Conservation (phyloP, 2,329 filamentous ascomycete species). For the Zymoseptoria brevis region DNA sequence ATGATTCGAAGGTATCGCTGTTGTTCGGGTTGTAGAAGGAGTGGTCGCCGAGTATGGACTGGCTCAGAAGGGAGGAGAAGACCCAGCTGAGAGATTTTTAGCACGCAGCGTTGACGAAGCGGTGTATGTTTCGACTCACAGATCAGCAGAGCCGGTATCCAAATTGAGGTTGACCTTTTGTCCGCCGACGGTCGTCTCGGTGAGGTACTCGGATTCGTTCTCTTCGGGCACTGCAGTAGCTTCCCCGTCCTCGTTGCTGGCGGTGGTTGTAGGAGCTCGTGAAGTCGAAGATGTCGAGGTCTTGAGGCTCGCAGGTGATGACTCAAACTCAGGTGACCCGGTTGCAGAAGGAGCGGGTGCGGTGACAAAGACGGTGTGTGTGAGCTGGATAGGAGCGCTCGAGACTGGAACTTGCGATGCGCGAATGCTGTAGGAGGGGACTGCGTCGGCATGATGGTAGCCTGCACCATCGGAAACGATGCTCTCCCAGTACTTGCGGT, state of each 20-base stretch:
- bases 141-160: slow-evolving; percentile 67
- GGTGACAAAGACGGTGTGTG: slow-evolving; percentile 2
- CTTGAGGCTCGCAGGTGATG: background rate
- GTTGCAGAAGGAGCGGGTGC: background rate
- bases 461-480: slow-evolving; percentile 8
- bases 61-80: slow-evolving; percentile 54
- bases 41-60: slow-evolving; percentile 43
- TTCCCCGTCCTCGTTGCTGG: slow-evolving; percentile 24
- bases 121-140: slow-evolving; percentile 38
- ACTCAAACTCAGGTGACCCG: background rate
- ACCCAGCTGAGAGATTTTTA: slow-evolving; percentile 48
- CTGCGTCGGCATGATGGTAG: background rate
- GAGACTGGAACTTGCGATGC: background rate
- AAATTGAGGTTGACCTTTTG: slow-evolving; percentile 63
- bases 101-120: background rate
- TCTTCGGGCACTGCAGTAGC: slow-evolving; percentile 58
- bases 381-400: background rate
- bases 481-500: slow-evolving; percentile 51
- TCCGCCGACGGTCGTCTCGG: slow-evolving; percentile 60
- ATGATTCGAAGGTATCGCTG: slow-evolving; percentile 43
- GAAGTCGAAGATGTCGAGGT: slow-evolving; percentile 7
- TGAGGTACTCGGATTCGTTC: slow-evolving; percentile 62
- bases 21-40: slow-evolving; percentile 47
- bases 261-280: slow-evolving; percentile 7
- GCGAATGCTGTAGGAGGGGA: background rate